These are phyloP conservation scores for Senna siamea DNA, from an alignment of 306 rosid species.

Conservation along the genomic window DNA sequence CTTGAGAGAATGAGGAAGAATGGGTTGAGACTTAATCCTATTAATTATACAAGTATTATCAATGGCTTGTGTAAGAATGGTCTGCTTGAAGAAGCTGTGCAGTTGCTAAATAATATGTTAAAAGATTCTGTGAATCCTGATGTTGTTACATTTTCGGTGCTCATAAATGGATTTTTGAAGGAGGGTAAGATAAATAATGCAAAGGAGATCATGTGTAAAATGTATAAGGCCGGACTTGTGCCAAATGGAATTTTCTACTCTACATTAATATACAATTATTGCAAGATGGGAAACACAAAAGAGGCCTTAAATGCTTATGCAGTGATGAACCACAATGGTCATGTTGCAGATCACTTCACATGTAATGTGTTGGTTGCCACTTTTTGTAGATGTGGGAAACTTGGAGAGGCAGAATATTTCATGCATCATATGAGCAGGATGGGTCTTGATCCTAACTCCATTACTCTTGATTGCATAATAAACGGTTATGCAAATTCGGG, in stretches of 20 bases:
- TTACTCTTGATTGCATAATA: slow-evolving; percentile 65
- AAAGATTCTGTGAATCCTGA: slow-evolving; percentile 56
- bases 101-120: slow-evolving; percentile 56
- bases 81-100: slow-evolving; percentile 63
- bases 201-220: slow-evolving; percentile 68
- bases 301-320: slow-evolving; percentile 64
- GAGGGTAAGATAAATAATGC: slow-evolving; percentile 61
- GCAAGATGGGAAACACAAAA: slow-evolving; percentile 62
- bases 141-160: slow-evolving; percentile 67
- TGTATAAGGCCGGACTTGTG: slow-evolving; percentile 59
- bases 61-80: slow-evolving; percentile 78
- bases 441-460: slow-evolving; percentile 56
- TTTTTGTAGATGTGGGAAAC: slow-evolving; percentile 61
- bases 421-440: slow-evolving; percentile 71
- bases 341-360: slow-evolving; percentile 55
- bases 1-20: slow-evolving; percentile 61
- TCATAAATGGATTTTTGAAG: slow-evolving; percentile 72
- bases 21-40: slow-evolving; percentile 47
- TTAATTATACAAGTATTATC: slow-evolving; percentile 59
- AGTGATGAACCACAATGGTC: slow-evolving; percentile 61
- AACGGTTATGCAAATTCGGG: slow-evolving; percentile 66
- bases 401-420: slow-evolving; percentile 66
- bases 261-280: slow-evolving; percentile 66
- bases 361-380: slow-evolving; percentile 61
- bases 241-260: slow-evolving; percentile 64